Evolutionary conservation across 768 basidiomycete genomes (phyloP), one percentile per base, ranked within the genome.

Genomic region (Mycena amicta): DNA sequence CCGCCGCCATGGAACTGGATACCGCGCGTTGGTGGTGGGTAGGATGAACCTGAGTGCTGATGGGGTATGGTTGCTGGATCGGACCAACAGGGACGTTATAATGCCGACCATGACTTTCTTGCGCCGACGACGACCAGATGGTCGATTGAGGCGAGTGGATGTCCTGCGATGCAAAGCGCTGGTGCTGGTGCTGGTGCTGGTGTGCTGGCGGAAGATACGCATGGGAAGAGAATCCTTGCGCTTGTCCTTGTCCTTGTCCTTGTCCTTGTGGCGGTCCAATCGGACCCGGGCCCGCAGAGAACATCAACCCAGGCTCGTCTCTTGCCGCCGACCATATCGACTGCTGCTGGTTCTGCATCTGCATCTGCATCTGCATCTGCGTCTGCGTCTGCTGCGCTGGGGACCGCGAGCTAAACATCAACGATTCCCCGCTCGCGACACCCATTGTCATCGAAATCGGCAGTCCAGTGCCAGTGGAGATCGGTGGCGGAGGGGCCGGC

Each of bases 251-350:
- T n/a, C n/a, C n/a, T n/a, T n/a, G n/a, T n/a, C n/a, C n/a, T n/a
- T n/a, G n/a, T n/a, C n/a, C n/a, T n/a, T n/a, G n/a, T n/a, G 43
- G 8, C 13, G 43, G 43, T 23, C 13, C 43, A 15, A 23, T 16
- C 22, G 43, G 22, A 6, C 43, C 43, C 22, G 15, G 15, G 22
- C 43, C 43, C 6, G 43, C 6, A 45, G 22, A 45, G 12, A 60
- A 57, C 53, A 53, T 55, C 31, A 65, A 37, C 16, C 62, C 62
- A 23, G 51, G 58, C 50, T 63, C 62, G 15, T 63, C 62, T 25
- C 53, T 41, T 22, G 62, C 59, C 22, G 62, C 62, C 4, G 62
- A 59, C 62, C 62, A 63, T 23, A 63, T 63, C 59, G 62, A 63
- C 43, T 59, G 62, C 39, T 50, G 18, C 5, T 49, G 33, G 8